Evolutionary conservation across 2,329 filamentous ascomycete genomes (phyloP), one percentile per base, ranked within the genome.

Genomic region (Fusarium chuoi): DNA sequence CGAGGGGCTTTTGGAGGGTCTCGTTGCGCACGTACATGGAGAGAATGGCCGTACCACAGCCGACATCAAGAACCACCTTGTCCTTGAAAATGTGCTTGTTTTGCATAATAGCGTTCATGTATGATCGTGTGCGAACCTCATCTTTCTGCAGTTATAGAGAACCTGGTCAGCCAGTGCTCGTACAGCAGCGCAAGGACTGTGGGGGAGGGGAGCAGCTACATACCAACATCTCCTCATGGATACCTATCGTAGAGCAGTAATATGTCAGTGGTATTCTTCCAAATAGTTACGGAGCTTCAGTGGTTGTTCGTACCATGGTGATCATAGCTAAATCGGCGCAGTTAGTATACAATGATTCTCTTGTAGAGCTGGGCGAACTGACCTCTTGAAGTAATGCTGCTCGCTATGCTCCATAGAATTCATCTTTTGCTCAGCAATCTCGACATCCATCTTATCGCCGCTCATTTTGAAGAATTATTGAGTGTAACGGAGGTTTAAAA

Each of bases 311-410:
- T 91, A 95, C 95, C 96, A 89, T 98, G 96, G 86, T 98, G 96
- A 84, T 98, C 97, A 84, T 98, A 98, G 85, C 95, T 98, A 83
- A 76, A 58, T 61, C 26, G 63, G 57, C 60, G 55, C 65, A 65
- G 79, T 88, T 78, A 87, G 83, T 79, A 80, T 70, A 60, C 48
- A 49, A 52, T 45, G 35, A 45, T 49, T 75, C 24, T 54, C 54
- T 55, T 38, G n/a, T 49, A 17, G 13, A 26, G 41, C n/a, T 41
- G 42, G 54, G 52, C 38, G 70, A 68, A 82, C 78, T 73, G 69
- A 97, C 95, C 95, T 98, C 87, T 98, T 98, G 88, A 98, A 98
- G 88, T 98, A 99, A 85, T 98, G 96, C 84, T 97, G 95, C 88
- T 99, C 96, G 75, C 95, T 96, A 86, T 98, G 95, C 82, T 94